Conservation (phyloP, 1,284 basidiomycete species). For the Microstroma glucosiphilum region DNA sequence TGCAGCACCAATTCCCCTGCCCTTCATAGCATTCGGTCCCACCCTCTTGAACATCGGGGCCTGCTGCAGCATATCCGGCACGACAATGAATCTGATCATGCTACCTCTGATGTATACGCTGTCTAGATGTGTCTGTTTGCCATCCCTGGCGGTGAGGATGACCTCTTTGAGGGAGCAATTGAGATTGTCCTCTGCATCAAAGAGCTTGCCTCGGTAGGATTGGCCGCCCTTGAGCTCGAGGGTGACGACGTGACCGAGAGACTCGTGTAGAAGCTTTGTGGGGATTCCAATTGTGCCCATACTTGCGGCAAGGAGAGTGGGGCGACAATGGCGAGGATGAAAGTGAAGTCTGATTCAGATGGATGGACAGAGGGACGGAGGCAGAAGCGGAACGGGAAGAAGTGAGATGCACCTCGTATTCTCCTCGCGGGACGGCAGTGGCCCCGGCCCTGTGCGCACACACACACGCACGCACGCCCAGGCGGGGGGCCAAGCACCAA, state of each 20-base stretch:
- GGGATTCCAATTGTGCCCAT: slow-evolving; percentile 41
- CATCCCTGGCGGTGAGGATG: slow-evolving; percentile 94
- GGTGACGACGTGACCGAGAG: slow-evolving; percentile 90
- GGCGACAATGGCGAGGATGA: too few species aligned
- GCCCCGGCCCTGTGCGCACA: too few species aligned
- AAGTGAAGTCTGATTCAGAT: too few species aligned
- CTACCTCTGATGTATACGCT: slow-evolving; percentile 98
- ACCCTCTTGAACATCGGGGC: slow-evolving; percentile 99
- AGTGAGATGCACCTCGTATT: too few species aligned
- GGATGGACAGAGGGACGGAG: too few species aligned
- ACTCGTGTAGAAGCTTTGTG: slow-evolving; percentile 53
- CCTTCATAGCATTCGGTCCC: slow-evolving; percentile 95
- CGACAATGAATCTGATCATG: slow-evolving; percentile 88
- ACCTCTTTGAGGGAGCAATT: slow-evolving; percentile 96
- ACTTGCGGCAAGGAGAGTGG: slow-evolving; percentile 3
- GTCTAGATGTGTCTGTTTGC: slow-evolving; percentile 96
- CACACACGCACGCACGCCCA: too few species aligned
- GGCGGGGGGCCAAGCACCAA: too few species aligned
- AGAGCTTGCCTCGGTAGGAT: slow-evolving; percentile 92
- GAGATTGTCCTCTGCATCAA: slow-evolving; percentile 96
- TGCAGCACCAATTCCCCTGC: slow-evolving; percentile 95
- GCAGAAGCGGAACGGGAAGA: too few species aligned
- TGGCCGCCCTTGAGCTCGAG: slow-evolving; percentile 97
- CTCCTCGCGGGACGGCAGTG: too few species aligned
- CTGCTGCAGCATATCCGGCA: slow-evolving; percentile 98